Percentiles rank a stretch among this genome's conserved stretches.
Evolutionary conservation across 2,329 filamentous ascomycete genomes (phyloP).

Genomic region (Xylaria sp.): DNA sequence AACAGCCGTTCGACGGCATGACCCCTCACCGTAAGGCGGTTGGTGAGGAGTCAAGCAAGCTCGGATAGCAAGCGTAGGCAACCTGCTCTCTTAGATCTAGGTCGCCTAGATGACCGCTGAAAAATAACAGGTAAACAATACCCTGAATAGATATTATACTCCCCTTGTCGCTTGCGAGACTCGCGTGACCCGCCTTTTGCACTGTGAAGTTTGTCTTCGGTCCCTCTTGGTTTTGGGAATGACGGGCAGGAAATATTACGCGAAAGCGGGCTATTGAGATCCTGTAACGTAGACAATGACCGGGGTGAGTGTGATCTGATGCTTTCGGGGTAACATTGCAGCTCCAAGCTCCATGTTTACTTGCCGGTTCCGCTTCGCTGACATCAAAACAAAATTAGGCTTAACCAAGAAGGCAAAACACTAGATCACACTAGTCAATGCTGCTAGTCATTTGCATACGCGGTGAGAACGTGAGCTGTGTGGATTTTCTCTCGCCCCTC

Average conservation of each 20-base stretch:
- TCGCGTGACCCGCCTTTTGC: conserved; percentile 8
- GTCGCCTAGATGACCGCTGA: neutral
- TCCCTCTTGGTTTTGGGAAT: conserved; percentile 12
- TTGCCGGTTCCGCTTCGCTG: conserved; percentile 32
- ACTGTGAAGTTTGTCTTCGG: conserved; percentile 18
- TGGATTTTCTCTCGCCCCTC: neutral
- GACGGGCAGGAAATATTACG: conserved; percentile 30
- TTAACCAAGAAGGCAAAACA: conserved; percentile 21
- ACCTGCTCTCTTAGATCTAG: neutral
- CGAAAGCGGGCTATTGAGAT: conserved; percentile 42
- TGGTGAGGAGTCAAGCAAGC: conserved; percentile 14
- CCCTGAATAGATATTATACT: neutral
- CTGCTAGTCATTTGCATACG: conserved; percentile 23
- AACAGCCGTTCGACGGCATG: conserved; percentile 28
- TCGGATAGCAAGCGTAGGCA: neutral
- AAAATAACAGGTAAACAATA: conserved; percentile 4
- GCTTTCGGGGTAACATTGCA: conserved; percentile 43
- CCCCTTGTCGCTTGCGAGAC: conserved; percentile 13
- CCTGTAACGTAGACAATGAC: conserved; percentile 40
- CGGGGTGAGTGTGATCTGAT: conserved; percentile 39
- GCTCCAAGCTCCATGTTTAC: conserved; percentile 37
- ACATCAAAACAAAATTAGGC: conserved; percentile 31
- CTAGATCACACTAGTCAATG: conserved; percentile 28
- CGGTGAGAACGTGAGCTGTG: conserved; percentile 17
- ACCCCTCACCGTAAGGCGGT: conserved; percentile 39